Conservation (phyloP, 208 protist genomes). For the Leishmania tropica region DNA sequence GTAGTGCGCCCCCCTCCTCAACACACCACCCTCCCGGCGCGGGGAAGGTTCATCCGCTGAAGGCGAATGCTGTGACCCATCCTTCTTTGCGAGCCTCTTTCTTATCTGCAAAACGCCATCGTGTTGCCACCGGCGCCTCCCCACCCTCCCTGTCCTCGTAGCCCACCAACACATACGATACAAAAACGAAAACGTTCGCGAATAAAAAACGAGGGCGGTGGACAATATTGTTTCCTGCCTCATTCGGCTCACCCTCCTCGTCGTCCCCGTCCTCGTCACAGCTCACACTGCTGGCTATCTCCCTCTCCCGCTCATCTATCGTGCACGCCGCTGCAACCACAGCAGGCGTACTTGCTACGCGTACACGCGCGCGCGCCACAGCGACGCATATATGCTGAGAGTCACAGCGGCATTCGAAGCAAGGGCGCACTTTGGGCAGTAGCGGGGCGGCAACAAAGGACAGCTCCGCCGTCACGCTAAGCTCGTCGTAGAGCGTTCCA, state of each 20-base stretch:
- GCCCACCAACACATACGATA: neutral
- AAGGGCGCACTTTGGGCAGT: neutral
- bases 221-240: neutral
- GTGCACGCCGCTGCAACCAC: neutral
- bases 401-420: neutral
- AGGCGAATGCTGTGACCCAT: neutral
- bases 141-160: neutral
- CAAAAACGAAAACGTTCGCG: too few relatives aligned
- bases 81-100: neutral
- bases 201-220: neutral
- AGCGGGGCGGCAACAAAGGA: neutral
- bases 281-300: neutral
- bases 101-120: neutral
- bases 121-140: neutral
- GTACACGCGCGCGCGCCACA: neutral
- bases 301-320: neutral
- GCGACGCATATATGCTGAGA: neutral
- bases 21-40: too few relatives aligned
- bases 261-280: neutral
- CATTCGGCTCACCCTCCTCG: too few relatives aligned
- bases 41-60: neutral
- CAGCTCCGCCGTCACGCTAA: neutral
- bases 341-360: neutral
- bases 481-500: neutral
- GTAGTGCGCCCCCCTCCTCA: neutral